A percentile compares a stretch with the other conserved stretches of the same genome.
These are phyloP conservation scores for Candida glucosophila DNA, from an alignment of 1,139 yeast genomes.

Conservation along the genomic window DNA sequence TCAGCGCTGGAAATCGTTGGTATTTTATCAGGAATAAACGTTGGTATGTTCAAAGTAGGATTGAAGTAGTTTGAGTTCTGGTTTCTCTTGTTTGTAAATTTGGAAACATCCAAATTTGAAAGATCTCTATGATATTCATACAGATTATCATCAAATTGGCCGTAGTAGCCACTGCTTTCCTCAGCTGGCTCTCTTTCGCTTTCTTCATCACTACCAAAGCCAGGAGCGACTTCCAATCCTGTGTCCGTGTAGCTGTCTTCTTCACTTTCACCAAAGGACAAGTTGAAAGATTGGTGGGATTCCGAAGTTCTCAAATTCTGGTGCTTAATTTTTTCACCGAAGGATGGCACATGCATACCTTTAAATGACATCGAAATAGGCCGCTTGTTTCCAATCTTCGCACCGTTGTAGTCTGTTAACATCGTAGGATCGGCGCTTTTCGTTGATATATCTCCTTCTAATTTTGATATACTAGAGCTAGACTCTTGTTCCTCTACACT, in stretches of 20 bases:
- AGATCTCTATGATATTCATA: slow-evolving; percentile 1
- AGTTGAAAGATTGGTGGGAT: slow-evolving; percentile 37
- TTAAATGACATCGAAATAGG: slow-evolving; percentile 64
- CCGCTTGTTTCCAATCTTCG: slow-evolving; percentile 31
- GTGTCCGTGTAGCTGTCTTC: slow-evolving; percentile 5
- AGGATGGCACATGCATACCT: slow-evolving; percentile 53
- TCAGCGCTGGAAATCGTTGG: slow-evolving; percentile 16
- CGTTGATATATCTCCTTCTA: too few relatives aligned
- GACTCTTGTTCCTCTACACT: too few relatives aligned
- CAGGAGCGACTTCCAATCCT: slow-evolving; percentile 19
- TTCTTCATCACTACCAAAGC: slow-evolving; percentile 22
- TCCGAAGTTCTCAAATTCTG: slow-evolving; percentile 25
- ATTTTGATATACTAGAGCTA: too few relatives aligned
- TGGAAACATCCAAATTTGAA: slow-evolving; percentile 1
- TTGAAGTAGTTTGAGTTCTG: slow-evolving; percentile 4
- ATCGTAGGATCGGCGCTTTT: too few relatives aligned
- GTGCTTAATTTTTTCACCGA: slow-evolving; percentile 26
- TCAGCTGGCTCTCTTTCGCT: slow-evolving; percentile 4
- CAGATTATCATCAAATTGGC: slow-evolving; percentile 1
- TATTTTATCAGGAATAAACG: slow-evolving; percentile 19
- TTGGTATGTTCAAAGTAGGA: slow-evolving; percentile 9
- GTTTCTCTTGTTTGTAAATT: not conserved
- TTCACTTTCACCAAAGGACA: slow-evolving; percentile 26
- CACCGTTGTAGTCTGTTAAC: too few relatives aligned
- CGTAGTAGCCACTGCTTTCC: not conserved